Evolutionary conservation across 2,329 filamentous ascomycete genomes (phyloP).

Genomic region (Cordyceps cicadae): DNA sequence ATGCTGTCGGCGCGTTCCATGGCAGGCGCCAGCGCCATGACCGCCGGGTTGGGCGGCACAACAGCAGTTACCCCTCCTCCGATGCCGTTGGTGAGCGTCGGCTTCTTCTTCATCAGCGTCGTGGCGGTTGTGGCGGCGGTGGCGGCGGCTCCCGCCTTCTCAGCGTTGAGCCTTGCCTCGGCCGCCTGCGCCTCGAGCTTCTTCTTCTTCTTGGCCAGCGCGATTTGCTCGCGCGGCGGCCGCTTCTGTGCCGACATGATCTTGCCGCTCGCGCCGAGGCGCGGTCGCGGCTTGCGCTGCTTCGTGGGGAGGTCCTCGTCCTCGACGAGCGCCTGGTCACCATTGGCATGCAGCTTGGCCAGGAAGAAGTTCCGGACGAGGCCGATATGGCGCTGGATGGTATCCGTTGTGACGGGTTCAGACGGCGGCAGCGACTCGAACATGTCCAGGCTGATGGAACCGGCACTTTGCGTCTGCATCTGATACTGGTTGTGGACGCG

Average conservation of each 20-base stretch:
- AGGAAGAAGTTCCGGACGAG: slow-evolving; percentile 88
- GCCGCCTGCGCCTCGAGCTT: slow-evolving; percentile 59
- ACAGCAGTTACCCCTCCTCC: slow-evolving; percentile 21
- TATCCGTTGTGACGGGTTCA: slow-evolving; percentile 71
- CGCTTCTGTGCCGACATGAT: slow-evolving; percentile 79
- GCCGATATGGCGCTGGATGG: slow-evolving; percentile 71
- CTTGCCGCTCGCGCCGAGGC: slow-evolving; percentile 66
- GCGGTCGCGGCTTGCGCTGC: slow-evolving; percentile 67
- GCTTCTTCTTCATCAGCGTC: slow-evolving; percentile 47
- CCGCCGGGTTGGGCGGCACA: slow-evolving; percentile 32
- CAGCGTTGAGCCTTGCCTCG: slow-evolving; percentile 30
- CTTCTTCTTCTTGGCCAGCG: slow-evolving; percentile 80
- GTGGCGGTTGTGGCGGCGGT: slow-evolving; percentile 25
- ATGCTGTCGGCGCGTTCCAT: slow-evolving; percentile 54
- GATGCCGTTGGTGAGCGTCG: slow-evolving; percentile 17
- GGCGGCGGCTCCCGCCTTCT: slow-evolving; percentile 23
- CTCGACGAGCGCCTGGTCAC: slow-evolving; percentile 73
- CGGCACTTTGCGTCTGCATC: slow-evolving; percentile 58
- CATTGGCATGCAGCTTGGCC: slow-evolving; percentile 76
- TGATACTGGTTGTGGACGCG: slow-evolving; percentile 81
- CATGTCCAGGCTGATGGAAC: slow-evolving; percentile 49
- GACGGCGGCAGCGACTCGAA: slow-evolving; percentile 62
- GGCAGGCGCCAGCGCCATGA: slow-evolving; percentile 32
- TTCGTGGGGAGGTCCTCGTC: slow-evolving; percentile 93
- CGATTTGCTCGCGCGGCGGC: slow-evolving; percentile 72